Base-by-base conservation (phyloP, 305 asterid species). In the Striga hermonthica region DNA sequence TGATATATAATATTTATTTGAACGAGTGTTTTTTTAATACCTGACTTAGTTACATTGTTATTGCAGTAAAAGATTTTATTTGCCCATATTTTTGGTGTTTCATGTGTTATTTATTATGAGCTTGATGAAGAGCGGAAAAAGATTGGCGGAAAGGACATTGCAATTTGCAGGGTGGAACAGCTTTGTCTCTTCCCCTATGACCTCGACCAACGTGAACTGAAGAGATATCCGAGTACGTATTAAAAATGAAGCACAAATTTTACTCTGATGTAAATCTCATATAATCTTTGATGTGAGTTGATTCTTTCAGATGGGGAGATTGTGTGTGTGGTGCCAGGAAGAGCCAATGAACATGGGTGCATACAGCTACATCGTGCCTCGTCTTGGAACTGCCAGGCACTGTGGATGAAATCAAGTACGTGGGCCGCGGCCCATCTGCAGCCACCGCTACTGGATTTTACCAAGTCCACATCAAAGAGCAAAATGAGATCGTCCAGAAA, bases 311-410 rank as follows among this genome's bases (percentile, higher is more conserved):
- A 90, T 68, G 97, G 96, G 1, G 99, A 93, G 81, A 37, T 90
- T 0, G 97, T 86, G 35, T 0, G 97, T 86, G 35, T 93, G 99
- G 99, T 90, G 97, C 70, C 99, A 93, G 67, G 99, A 93, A 77
- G 99, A 93, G 78, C 92, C 95, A 10, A 84, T 93, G 97, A 93
- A 93, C 84, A 93, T 93, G 99, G 99, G 99, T 35, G 95, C 89
- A 43, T 93, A 81, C 95, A 79, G 36, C 74, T 80, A 90, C 78
- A 79, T 93, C 12, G 50, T 73, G 15, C 92, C 88, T 5, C 95
- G 99, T 40, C 95, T 93, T 12, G 79, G 81, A 60, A 93, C 99
- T 7, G 95, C 97, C 12, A 70, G 96, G 99, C 13, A 73, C 78
- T n/a, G 68, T 84, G 60, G 91, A 93, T 7, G 95, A 84, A 73